Evolutionary conservation across 768 basidiomycete species (phyloP), one percentile per base, ranked within the genome.

Genomic region (Leucogyrophana mollusca): DNA sequence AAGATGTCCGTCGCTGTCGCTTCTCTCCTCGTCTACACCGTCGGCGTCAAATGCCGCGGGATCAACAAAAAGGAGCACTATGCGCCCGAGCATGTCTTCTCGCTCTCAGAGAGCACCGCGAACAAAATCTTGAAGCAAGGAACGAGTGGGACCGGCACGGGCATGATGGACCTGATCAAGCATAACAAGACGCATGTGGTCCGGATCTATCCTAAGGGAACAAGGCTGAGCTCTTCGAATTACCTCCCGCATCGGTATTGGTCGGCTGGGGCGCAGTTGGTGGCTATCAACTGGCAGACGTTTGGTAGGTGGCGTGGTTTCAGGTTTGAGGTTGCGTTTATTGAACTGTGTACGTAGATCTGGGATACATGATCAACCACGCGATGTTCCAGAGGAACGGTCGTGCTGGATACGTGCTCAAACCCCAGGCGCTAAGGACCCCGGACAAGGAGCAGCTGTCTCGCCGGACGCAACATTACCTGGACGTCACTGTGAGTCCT

Each of bases 221-320:
- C 74, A 22, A 70, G 94, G 32, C 73, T 98, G 25, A 84, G 73
- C 48, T 93, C 89, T 53, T 83, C 83, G 18, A 98, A 98, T 59
- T 97, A 86, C 56, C 78, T 87, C 51, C 94, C 94, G 6, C 85
- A 93, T 65, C 77, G 83, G 14, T 94, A 83, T 61, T 99, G 95
- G 95, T 81, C 83, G 1, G 83, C 83, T 2, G 95, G 95, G 0
- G 79, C 83, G 10, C 94, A 97, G 64, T 67, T 97, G 4, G 93
- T 94, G 0, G 93, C 95, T 7, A 76, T 99, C 45, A 99, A 99
- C 65, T 98, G 94, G 93, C 95, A 99, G 67, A 98, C 94, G 0
- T 85, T 85, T 54, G 94, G 93, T 94, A 59, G 45, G 83, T 72
- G 1, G 24, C 16, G 33, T 47, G 13, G 43, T 25, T 18, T 11